These are phyloP conservation scores for Vicia faba DNA, from an alignment of 306 rosid species.

Conservation along the genomic window DNA sequence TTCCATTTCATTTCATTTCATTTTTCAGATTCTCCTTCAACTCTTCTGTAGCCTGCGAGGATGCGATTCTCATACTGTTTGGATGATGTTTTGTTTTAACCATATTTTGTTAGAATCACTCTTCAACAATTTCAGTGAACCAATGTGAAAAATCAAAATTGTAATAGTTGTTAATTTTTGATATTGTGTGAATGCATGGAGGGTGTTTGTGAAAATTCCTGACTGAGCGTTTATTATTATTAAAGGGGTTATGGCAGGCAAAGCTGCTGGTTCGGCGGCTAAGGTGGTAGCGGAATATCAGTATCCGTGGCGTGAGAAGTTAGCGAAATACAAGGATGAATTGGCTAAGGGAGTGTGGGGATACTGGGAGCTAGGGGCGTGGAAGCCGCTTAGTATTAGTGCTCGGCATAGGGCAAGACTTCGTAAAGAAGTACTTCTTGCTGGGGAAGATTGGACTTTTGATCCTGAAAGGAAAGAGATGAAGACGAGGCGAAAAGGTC, in stretches of 20 bases:
- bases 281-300: slow-evolving; percentile 68
- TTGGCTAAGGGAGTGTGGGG: slow-evolving; percentile 88
- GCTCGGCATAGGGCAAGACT: slow-evolving; percentile 72
- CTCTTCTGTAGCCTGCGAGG: neutral
- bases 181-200: neutral
- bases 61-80: neutral
- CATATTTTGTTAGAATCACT: neutral
- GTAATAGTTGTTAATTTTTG: neutral
- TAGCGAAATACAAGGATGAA: slow-evolving; percentile 61
- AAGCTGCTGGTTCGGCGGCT: slow-evolving; percentile 52
- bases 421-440: slow-evolving; percentile 77
- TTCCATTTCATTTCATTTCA: neutral
- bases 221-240: slow-evolving; percentile 5
- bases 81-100: neutral
- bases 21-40: neutral
- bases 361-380: slow-evolving; percentile 88
- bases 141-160: neutral
- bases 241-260: slow-evolving; percentile 67
- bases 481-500: slow-evolving; percentile 89
- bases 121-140: neutral
- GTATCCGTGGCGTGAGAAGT: slow-evolving; percentile 79
- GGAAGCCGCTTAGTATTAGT: slow-evolving; percentile 79
- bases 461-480: slow-evolving; percentile 82
- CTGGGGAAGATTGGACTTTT: slow-evolving; percentile 76
- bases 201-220: slow-evolving; percentile 26